phyloP scores from a whole-genome alignment of 495 filamentous ascomycete species.

The Mytilinidion resinicola region DNA sequence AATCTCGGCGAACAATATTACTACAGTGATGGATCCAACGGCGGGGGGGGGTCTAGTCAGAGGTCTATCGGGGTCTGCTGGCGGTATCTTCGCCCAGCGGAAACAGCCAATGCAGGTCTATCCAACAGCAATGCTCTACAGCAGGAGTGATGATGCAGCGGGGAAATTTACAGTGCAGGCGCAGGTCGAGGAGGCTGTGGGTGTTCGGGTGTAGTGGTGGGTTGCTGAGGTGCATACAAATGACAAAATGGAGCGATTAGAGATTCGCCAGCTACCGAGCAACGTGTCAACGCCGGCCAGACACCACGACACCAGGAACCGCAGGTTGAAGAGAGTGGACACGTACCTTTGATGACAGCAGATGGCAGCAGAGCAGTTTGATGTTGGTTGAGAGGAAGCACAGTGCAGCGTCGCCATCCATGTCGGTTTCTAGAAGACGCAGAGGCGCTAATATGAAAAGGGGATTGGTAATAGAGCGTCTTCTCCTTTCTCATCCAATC shows the following conservation, averaged over 20 bases:
- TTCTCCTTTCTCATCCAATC: neutral
- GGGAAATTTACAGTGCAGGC: neutral
- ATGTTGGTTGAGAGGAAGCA: neutral
- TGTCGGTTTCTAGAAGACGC: slow-evolving; percentile 20
- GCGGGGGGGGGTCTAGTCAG: neutral
- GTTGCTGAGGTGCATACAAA: slow-evolving; percentile 1
- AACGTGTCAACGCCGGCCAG: slow-evolving; percentile 13
- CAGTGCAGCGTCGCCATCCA: slow-evolving; percentile 2
- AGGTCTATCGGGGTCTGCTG: neutral
- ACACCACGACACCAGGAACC: neutral
- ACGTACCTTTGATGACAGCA: slow-evolving; percentile 4
- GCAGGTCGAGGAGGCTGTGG: neutral
- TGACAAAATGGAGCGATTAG: slow-evolving; percentile 22
- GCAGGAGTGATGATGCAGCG: neutral
- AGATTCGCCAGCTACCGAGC: slow-evolving; percentile 22
- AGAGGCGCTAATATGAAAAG: slow-evolving; percentile 24
- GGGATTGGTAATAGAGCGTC: slow-evolving; percentile 24
- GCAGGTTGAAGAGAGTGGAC: neutral
- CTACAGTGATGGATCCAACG: slow-evolving; percentile 3
- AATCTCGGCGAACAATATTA: neutral
- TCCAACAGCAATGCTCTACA: neutral
- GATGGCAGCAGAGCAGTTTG: slow-evolving; percentile 5
- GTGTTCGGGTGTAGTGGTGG: slow-evolving; percentile 1
- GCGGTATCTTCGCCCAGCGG: neutral
- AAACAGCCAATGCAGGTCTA: neutral